phyloP scores from a whole-genome alignment of 2,329 filamentous ascomycete species.

The Colletotrichum musae region DNA sequence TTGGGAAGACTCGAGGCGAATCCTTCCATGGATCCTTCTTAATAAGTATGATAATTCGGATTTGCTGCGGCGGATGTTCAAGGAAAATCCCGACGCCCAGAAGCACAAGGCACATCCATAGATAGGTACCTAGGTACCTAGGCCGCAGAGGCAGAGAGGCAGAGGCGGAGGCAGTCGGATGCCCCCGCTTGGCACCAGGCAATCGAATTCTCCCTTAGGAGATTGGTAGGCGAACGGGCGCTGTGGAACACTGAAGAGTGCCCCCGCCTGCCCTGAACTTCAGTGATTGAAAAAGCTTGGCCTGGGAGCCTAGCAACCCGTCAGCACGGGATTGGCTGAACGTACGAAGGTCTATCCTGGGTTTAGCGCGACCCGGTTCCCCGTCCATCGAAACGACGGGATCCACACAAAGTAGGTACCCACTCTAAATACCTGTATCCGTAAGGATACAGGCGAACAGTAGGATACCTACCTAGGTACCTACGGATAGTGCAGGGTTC shows the following conservation, averaged over 20 bases:
- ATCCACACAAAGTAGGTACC: neutral
- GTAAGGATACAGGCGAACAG: too few species aligned
- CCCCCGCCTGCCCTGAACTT: slow-evolving; percentile 10
- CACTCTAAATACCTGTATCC: too few species aligned
- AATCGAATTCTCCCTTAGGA: slow-evolving; percentile 27
- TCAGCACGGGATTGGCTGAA: slow-evolving; percentile 14
- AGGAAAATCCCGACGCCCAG: too few species aligned
- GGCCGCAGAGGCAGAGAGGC: too few species aligned
- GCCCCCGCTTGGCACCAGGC: slow-evolving; percentile 24
- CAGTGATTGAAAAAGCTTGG: slow-evolving; percentile 26
- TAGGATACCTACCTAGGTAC: too few species aligned
- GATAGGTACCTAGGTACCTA: too few species aligned
- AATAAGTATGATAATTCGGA: neutral
- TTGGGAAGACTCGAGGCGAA: slow-evolving; percentile 10
- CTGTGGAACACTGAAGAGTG: neutral
- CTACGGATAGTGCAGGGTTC: too few species aligned
- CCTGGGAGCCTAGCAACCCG: neutral
- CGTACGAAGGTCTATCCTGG: slow-evolving; percentile 24
- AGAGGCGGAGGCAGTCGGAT: neutral
- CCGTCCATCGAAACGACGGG: slow-evolving; percentile 1
- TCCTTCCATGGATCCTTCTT: slow-evolving; percentile 25
- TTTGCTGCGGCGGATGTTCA: too few species aligned
- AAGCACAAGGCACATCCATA: too few species aligned
- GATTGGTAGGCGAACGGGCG: slow-evolving; percentile 18
- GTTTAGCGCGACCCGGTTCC: slow-evolving; percentile 9